Percentiles rank a stretch among this genome's conserved stretches.
phyloP scores from a whole-genome alignment of 202 grass and related monocot genomes.

The Hordeum pubiflorum region DNA sequence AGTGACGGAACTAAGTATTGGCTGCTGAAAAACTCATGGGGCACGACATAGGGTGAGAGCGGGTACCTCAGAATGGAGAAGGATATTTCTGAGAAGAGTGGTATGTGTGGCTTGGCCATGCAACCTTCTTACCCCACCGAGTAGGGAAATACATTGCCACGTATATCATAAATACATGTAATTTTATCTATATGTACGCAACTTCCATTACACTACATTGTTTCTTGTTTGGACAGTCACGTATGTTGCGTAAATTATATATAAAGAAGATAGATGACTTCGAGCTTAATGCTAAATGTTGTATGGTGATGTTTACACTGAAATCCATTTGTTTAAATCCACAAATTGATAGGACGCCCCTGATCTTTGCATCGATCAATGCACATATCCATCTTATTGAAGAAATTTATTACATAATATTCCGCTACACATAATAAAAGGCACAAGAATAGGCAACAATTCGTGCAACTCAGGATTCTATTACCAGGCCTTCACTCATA shows the following conservation, averaged over 20 bases:
- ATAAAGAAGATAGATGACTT: neutral
- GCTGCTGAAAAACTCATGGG: neutral
- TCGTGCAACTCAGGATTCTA: too few species aligned
- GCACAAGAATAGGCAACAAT: too few species aligned
- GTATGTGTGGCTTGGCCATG: neutral
- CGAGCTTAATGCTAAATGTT: neutral
- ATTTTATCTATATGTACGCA: neutral
- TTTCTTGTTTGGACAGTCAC: neutral
- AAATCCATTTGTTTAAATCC: neutral
- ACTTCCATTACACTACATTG: neutral
- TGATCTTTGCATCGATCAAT: too few species aligned
- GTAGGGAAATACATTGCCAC: neutral
- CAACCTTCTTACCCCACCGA: neutral
- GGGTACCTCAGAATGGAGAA: neutral
- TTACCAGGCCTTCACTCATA: too few species aligned
- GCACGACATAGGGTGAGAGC: neutral
- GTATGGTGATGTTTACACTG: neutral
- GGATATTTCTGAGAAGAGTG: neutral
- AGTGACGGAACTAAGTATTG: neutral
- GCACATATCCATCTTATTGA: too few species aligned
- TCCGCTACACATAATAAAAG: too few species aligned
- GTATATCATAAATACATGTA: neutral
- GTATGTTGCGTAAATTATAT: neutral
- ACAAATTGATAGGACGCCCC: too few species aligned
- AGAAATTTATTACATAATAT: too few species aligned